Base-by-base conservation (phyloP, 805 yeast species). In the Hyphopichia homilentoma region DNA sequence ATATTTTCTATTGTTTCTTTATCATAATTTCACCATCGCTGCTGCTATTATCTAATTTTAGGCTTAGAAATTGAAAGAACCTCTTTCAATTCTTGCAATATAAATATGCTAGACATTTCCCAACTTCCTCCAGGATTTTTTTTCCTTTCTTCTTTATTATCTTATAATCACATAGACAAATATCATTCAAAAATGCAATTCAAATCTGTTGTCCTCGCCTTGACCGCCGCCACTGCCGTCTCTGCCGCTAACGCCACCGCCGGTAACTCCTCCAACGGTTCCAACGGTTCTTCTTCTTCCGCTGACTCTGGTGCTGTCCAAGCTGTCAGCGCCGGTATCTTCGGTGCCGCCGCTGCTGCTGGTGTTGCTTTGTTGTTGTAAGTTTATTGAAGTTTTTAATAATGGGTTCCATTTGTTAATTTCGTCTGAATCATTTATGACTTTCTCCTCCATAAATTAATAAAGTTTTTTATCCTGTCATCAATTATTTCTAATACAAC, bases 261-360 rank as follows among this genome's bases (percentile, higher is more conserved):
- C 57, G 45, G 50, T 28, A n/a, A n/a, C n/a, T n/a, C n/a, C n/a
- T 35, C 65, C 25, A 54, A 57, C 47, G 54, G 65, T 43, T 36
- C 76, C 45, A 65, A 67, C 59, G 57, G 54, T 40, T 64, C 82
- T 35, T 52, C 65, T 36, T 57, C 75, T 37, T 29, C 50, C 21
- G 49, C 50, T 57, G 66, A 70, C 49, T 77, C 73, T 50, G 80
- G 75, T 52, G 68, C 36, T 28, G 15, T 71, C 47, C 68, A 67
- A 60, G 73, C 73, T 45, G 62, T 72, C 57, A 77, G 78, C 63
- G 81, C 84, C 55, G 77, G 81, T 66, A 75, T 77, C 57, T 55
- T 78, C 54, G 85, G 84, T 73, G 84, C 81, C 52, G 85, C 81
- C 59, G 84, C 83, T 49, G 89, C 88, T 48, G 89, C 88, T 55